These are phyloP conservation scores for Caloboletus inedulis DNA, from an alignment of 1,284 basidiomycete species.

Conservation along the genomic window DNA sequence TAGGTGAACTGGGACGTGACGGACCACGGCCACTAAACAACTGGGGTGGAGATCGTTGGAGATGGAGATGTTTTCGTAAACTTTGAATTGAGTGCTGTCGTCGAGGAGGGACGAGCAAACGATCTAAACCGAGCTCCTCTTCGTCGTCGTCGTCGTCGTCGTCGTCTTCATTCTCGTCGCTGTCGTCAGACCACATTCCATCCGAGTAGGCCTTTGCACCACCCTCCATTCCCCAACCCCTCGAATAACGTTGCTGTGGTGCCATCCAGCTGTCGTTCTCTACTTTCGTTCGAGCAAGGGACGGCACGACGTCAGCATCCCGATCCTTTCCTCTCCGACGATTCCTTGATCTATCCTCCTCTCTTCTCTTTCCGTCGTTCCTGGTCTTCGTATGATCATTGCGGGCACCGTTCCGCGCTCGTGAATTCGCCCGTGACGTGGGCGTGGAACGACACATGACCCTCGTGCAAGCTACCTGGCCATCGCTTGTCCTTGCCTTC, in stretches of 20 bases:
- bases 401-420: conserved; percentile 30
- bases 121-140: conserved; percentile 61
- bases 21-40: conserved; percentile 6
- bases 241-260: conserved; percentile 23
- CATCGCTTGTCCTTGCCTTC: conserved; percentile 39
- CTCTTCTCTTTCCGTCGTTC: conserved; percentile 12
- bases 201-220: conserved; percentile 22
- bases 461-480: conserved; percentile 48
- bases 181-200: conserved; percentile 22
- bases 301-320: conserved; percentile 35
- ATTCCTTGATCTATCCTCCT: conserved; percentile 4
- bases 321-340: conserved; percentile 23
- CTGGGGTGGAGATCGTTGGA: conserved; percentile 12
- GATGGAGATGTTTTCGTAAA: conserved; percentile 57
- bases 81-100: conserved; percentile 68
- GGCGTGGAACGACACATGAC: conserved; percentile 68
- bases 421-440: conserved; percentile 43
- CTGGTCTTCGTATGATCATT: conserved; percentile 10
- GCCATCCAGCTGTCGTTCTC: conserved; percentile 42
- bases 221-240: conserved; percentile 22
- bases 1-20: conserved; percentile 11
- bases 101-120: conserved; percentile 65
- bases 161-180: conserved; percentile 32
- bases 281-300: conserved; percentile 38
- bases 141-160: conserved; percentile 52